phyloP scores from a whole-genome alignment of 148 eudicot genomes.

The Dianthus caryophyllus region DNA sequence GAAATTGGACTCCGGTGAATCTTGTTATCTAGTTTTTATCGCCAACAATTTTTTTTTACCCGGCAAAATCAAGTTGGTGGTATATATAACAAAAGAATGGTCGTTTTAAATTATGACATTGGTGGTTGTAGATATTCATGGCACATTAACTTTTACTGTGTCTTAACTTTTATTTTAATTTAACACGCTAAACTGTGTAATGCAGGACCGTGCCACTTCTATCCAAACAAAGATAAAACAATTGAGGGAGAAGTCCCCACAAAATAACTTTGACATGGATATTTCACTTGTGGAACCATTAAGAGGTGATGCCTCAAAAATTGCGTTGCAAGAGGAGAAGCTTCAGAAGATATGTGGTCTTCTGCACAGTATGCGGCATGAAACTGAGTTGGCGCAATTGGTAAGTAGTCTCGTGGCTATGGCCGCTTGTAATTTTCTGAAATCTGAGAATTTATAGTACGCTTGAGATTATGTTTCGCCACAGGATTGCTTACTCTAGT shows the following conservation, averaged over 20 bases:
- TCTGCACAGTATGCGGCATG: conserved; percentile 39
- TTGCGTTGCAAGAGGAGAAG: conserved; percentile 43
- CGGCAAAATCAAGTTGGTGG: too few relatives aligned
- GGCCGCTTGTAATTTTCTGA: background rate
- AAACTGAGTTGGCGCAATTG: conserved; percentile 46
- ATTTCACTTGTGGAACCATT: conserved; percentile 31
- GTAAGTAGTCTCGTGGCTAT: conserved; percentile 25
- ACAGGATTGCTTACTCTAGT: background rate
- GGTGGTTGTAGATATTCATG: too few relatives aligned
- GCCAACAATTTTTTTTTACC: too few relatives aligned
- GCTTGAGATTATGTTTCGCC: background rate
- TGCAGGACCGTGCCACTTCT: conserved; percentile 48
- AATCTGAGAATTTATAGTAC: background rate
- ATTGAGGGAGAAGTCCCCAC: conserved; percentile 32
- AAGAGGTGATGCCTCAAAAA: conserved; percentile 37
- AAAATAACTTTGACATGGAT: conserved; percentile 20
- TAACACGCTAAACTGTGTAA: background rate
- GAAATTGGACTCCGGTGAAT: too few relatives aligned
- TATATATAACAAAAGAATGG: too few relatives aligned
- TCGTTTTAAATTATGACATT: too few relatives aligned
- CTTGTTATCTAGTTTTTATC: too few relatives aligned
- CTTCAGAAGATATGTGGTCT: conserved; percentile 41
- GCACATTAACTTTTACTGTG: too few relatives aligned
- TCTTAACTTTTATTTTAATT: too few relatives aligned
- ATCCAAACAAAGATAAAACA: conserved; percentile 45